Conservation (phyloP, 805 yeast genomes). For the Yarrowia sp. region DNA sequence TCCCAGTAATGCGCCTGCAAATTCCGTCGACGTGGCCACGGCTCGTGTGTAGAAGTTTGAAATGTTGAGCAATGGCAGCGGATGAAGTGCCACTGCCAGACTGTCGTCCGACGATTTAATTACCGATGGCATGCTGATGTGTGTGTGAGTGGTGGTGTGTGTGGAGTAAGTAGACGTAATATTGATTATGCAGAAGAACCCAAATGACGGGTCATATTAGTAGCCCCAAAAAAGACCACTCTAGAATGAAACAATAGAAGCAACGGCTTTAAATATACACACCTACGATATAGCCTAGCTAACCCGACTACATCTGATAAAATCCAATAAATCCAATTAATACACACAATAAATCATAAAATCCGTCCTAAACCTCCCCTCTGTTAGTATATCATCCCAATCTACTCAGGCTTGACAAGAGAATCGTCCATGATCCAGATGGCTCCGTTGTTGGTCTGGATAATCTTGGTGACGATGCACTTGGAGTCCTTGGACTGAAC, state of each 20-base stretch:
- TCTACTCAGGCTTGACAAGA: slow-evolving; percentile 28
- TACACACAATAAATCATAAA: slow-evolving; percentile 4
- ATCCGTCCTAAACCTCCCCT: neutral
- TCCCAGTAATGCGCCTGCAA: slow-evolving; percentile 40
- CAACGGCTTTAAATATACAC: too few species aligned
- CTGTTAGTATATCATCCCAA: neutral
- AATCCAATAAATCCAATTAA: too few species aligned
- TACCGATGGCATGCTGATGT: neutral
- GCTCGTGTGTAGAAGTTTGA: slow-evolving; percentile 40
- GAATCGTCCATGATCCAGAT: slow-evolving; percentile 36
- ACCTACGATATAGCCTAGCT: too few species aligned
- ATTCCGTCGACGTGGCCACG: slow-evolving; percentile 29
- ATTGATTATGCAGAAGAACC: neutral
- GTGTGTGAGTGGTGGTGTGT: neutral
- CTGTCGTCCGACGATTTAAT: slow-evolving; percentile 11
- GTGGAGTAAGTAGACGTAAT: neutral
- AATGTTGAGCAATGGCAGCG: slow-evolving; percentile 40
- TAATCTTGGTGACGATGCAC: slow-evolving; percentile 19
- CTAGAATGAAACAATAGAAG: too few species aligned
- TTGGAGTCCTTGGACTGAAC: slow-evolving; percentile 28
- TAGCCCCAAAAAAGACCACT: too few species aligned
- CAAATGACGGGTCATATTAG: neutral
- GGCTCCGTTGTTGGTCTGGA: slow-evolving; percentile 34
- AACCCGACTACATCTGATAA: too few species aligned
- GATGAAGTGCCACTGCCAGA: slow-evolving; percentile 35